Base-by-base conservation (phyloP, 2,329 filamentous ascomycete species). In the Alternaria panax region DNA sequence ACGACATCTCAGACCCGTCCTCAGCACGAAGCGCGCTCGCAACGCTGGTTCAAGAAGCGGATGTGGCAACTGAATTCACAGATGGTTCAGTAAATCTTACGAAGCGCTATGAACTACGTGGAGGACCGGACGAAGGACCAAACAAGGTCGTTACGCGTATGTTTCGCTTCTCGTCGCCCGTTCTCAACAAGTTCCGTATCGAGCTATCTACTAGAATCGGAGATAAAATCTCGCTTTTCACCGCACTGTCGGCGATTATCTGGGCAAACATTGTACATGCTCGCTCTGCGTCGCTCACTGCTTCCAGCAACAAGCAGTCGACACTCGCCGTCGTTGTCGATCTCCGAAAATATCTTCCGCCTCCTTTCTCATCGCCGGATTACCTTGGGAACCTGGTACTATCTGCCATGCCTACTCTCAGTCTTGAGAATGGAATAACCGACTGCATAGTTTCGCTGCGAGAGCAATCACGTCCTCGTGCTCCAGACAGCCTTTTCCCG, bases 111-210 rank as follows among this genome's bases (percentile, higher is more conserved):
- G 45, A 48, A 11, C 7, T 48, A 2, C 45, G 45, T 4, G 18
- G 18, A 11, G 45, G 45, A 12, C 45, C 45, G 30, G 45, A 48
- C 4, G 28, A 36, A 48, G 45, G 28, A 28, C 47, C 59, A 24
- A 54, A 64, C 20, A 52, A 64, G 24, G 51, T 64, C 20, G 20
- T 54, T 7, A 51, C 62, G 7, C 60, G 54, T 6, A 46, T 59
- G 57, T 59, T 57, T 27, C 57, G 57, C 20, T 50, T 59, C 28
- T 50, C 52, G 4, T 45, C 25, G 1, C 14, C 46, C 16, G 32
- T 41, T 25, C 41, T 59, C 27, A 28, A 18, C n/a, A 8, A 45
- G 2, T 11, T 57, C 3, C 32, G 46, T 11, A 56, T 36, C 2
- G 20, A 48, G 2, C 27, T 46, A 25, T 57, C 46, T 2, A 9